Percentiles rank a stretch among this genome's conserved stretches.
These are phyloP conservation scores for Lipomyces starkeyi DNA, from an alignment of 805 yeast species.

Conservation along the genomic window DNA sequence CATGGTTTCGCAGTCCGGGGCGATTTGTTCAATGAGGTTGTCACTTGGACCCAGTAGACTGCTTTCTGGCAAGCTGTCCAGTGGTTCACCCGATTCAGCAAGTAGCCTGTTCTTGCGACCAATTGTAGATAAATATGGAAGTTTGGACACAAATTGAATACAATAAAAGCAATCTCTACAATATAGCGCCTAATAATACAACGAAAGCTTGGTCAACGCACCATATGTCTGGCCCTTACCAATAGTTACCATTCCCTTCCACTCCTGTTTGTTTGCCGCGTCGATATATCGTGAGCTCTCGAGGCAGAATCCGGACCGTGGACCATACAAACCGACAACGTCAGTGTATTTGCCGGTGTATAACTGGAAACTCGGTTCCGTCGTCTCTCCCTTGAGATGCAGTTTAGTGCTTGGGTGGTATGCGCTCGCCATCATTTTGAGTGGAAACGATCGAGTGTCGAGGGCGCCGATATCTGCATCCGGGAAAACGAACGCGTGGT, in stretches of 20 bases:
- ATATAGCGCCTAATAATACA: conserved; percentile 26
- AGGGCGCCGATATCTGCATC: conserved; percentile 41
- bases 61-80: conserved; percentile 48
- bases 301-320: conserved; percentile 61
- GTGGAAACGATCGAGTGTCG: conserved; percentile 55
- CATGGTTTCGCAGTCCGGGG: conserved; percentile 88
- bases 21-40: conserved; percentile 60
- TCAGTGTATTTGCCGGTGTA: conserved; percentile 64
- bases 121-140: not conserved
- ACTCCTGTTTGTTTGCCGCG: conserved; percentile 56
- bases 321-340: conserved; percentile 42
- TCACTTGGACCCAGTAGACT: conserved; percentile 71
- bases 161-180: not conserved
- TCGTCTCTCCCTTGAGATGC: conserved; percentile 54
- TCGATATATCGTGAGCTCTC: conserved; percentile 67
- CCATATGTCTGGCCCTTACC: conserved; percentile 62
- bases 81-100: conserved; percentile 35
- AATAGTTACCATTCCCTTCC: conserved; percentile 57
- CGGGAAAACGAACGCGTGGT: conserved; percentile 56
- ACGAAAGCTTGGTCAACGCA: conserved; percentile 47
- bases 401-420: conserved; percentile 53
- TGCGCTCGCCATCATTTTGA: conserved; percentile 53
- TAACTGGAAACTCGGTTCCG: conserved; percentile 71
- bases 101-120: conserved; percentile 7
- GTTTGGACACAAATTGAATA: not conserved